phyloP scores from a whole-genome alignment of 1,284 basidiomycete species.

The Takashimella koratensis region DNA sequence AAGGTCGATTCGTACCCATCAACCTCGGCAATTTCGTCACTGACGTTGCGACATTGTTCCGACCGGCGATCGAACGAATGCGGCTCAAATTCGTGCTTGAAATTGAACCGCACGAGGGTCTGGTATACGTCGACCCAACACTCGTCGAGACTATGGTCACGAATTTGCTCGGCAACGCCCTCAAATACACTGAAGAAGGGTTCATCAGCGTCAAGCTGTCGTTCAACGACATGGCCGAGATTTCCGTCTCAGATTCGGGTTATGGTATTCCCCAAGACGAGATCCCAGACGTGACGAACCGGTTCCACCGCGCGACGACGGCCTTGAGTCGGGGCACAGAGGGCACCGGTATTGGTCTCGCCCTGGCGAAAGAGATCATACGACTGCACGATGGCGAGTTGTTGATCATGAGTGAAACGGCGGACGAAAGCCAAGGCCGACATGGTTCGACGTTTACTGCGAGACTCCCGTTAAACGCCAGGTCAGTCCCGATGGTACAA shows the following conservation, averaged over 20 bases:
- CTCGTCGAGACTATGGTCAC: slow-evolving; percentile 43
- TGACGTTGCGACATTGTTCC: slow-evolving; percentile 42
- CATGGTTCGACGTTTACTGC: slow-evolving; percentile 27
- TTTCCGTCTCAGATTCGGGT: slow-evolving; percentile 41
- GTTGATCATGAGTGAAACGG: slow-evolving; percentile 22
- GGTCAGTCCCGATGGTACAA: background rate
- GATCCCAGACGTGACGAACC: slow-evolving; percentile 9
- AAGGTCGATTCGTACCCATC: slow-evolving; percentile 31
- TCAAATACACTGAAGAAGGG: slow-evolving; percentile 28
- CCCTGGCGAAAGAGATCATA: slow-evolving; percentile 31
- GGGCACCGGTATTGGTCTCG: slow-evolving; percentile 15
- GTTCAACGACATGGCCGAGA: slow-evolving; percentile 17
- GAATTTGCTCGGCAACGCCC: slow-evolving; percentile 37
- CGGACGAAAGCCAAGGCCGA: slow-evolving; percentile 14
- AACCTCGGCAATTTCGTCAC: slow-evolving; percentile 32
- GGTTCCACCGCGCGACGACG: slow-evolving; percentile 13
- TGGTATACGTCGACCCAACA: slow-evolving; percentile 38
- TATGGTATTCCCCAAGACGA: slow-evolving; percentile 35
- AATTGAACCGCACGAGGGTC: slow-evolving; percentile 20
- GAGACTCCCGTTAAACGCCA: slow-evolving; percentile 13
- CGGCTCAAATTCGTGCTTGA: slow-evolving; percentile 33
- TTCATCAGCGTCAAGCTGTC: slow-evolving; percentile 16
- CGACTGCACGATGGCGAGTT: slow-evolving; percentile 42
- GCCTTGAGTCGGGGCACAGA: slow-evolving; percentile 1
- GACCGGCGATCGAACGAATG: slow-evolving; percentile 20